These are phyloP conservation scores for Beauveria sp. DNA, from an alignment of 2,329 filamentous ascomycete species.

Conservation along the genomic window DNA sequence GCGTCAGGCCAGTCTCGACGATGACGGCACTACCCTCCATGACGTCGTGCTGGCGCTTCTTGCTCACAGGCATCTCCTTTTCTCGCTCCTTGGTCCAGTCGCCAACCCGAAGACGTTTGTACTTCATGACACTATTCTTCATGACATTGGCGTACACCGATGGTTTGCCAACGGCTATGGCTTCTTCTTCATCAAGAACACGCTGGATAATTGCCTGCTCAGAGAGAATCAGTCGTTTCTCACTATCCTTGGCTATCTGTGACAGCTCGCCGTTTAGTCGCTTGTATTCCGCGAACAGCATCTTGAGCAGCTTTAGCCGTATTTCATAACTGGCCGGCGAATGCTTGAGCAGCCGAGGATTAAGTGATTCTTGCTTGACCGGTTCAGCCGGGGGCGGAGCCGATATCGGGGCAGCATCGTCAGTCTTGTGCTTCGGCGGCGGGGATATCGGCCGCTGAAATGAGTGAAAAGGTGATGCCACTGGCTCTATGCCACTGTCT, in stretches of 20 bases:
- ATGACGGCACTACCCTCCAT: conserved; percentile 33
- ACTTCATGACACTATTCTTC: conserved; percentile 68
- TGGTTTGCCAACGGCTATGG: conserved; percentile 56
- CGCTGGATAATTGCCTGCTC: conserved; percentile 60
- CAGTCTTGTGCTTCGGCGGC: conserved; percentile 2
- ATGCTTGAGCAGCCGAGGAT: conserved; percentile 56
- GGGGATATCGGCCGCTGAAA: background rate
- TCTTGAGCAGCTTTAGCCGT: conserved; percentile 49
- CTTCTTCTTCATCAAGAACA: conserved; percentile 72
- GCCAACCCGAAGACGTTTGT: conserved; percentile 64
- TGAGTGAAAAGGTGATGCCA: background rate
- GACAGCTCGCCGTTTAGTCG: conserved; percentile 58
- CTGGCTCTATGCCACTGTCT: background rate
- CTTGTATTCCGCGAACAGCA: conserved; percentile 53
- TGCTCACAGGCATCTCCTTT: conserved; percentile 30
- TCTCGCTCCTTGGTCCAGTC: conserved; percentile 62
- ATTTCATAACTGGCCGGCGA: conserved; percentile 50
- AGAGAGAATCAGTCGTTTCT: conserved; percentile 44
- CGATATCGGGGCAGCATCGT: background rate
- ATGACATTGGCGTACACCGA: conserved; percentile 76
- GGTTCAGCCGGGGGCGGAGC: conserved; percentile 10
- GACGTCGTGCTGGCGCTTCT: conserved; percentile 24
- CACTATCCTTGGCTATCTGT: conserved; percentile 40
- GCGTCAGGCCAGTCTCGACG: conserved; percentile 62
- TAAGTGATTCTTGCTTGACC: conserved; percentile 46